Evolutionary conservation across 2,329 filamentous ascomycete species (phyloP), one percentile per base, ranked within the genome.

Genomic region (Epichloe brachyelytri): DNA sequence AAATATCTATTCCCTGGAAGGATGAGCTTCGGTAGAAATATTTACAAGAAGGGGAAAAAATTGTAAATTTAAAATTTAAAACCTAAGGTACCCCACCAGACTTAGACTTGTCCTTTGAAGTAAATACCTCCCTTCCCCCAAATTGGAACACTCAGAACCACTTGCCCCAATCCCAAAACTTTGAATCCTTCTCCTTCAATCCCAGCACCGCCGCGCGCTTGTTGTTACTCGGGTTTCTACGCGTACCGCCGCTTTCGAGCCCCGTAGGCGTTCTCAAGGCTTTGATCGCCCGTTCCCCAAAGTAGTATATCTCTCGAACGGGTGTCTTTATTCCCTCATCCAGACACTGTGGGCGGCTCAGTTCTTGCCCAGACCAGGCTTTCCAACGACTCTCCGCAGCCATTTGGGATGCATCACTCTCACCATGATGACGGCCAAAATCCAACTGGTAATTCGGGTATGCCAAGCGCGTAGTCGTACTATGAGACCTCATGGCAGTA

Each of bases 1-100:
- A 71, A 49, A 58, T 64, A 43, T 72, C 70, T 39, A 72, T 72
- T 53, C 70, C 70, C 1, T 72, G 70, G 70, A 68, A 64, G 56
- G 64, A 71, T 51, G 69, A 72, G 59, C 57, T 72, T 52, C 58
- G 63, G 46, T 64, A 62, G 55, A 50, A 50, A 33, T 49, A 38
- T 51, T 26, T 7, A 36, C 39, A 49, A 15, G n/a, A 34, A 54
- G 53, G 53, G 12, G 50, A 51, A 52, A 49, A 45, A 3, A 0
- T 30, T 10, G 36, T 45, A 37, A 53, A 51, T 15, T 12, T 33
- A 46, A 37, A 53, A 51, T 26, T 12, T 22, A 46, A 48, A 12
- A 14, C 19, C 17, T 26, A 37, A 41, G 47, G 33, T 43, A 36
- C 40, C 17, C 17, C 17, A 39, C 5, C 11, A 41, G 39, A 30